Evolutionary conservation across 805 yeast species (phyloP).

Genomic region (Candida khao-thaluensis): DNA sequence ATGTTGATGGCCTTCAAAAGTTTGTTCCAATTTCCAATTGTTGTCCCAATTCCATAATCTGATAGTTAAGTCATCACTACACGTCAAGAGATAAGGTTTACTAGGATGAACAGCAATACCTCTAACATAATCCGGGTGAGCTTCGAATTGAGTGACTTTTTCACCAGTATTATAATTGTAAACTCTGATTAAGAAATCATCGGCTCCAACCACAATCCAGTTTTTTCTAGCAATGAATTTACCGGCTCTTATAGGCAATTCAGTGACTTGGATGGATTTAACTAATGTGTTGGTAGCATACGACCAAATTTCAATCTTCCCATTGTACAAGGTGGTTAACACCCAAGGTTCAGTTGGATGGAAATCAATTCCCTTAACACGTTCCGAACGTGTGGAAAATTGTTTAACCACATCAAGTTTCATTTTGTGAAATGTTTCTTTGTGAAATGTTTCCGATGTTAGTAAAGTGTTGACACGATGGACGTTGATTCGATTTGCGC

Average conservation of each 20-base stretch:
- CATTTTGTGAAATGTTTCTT: constrained; percentile 23
- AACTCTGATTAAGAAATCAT: constrained; percentile 91
- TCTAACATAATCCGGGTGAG: constrained; percentile 96
- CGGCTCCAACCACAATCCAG: constrained; percentile 96
- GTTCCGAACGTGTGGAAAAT: constrained; percentile 87
- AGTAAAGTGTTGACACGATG: constrained; percentile 9
- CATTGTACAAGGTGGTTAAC: constrained; percentile 85
- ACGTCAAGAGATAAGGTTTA: constrained; percentile 83
- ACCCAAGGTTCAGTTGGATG: constrained; percentile 99
- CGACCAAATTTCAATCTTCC: constrained; percentile 90
- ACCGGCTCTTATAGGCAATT: constrained; percentile 94
- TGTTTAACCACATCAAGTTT: constrained; percentile 60
- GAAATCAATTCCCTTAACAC: constrained; percentile 97
- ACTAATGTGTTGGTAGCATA: constrained; percentile 83
- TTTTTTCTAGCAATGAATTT: constrained; percentile 92
- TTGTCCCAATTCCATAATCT: constrained; percentile 98
- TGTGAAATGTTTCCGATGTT: not conserved
- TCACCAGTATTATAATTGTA: constrained; percentile 96
- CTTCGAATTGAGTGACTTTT: constrained; percentile 91
- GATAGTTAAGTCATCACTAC: constrained; percentile 88
- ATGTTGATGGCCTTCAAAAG: constrained; percentile 93
- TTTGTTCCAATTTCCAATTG: constrained; percentile 85
- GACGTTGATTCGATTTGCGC: constrained; percentile 7
- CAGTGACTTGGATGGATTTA: constrained; percentile 91
- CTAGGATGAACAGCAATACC: constrained; percentile 92